Evolutionary conservation across 2,329 filamentous ascomycete species (phyloP).

Genomic region (Aspergillus sp.): DNA sequence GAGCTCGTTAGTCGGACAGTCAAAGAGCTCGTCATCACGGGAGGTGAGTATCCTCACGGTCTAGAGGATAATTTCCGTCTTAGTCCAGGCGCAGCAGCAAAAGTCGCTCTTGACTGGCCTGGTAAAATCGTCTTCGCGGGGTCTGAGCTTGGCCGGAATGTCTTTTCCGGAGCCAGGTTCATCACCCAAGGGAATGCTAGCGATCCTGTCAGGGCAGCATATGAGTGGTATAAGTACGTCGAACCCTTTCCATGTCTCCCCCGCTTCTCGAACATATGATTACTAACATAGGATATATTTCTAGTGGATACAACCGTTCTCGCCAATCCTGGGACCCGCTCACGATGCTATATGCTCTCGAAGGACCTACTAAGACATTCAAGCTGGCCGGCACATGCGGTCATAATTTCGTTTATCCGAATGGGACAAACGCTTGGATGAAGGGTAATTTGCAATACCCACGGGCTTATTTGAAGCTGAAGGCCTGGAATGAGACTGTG

Average conservation of each 20-base stretch:
- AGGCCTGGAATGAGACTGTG: background rate
- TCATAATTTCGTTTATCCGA: constrained; percentile 3
- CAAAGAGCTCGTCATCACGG: constrained; percentile 8
- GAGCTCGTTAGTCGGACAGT: constrained; percentile 5
- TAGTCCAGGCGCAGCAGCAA: background rate
- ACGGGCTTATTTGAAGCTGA: background rate
- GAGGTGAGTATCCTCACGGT: constrained; percentile 7
- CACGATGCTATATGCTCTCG: constrained; percentile 6
- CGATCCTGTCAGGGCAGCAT: constrained; percentile 7
- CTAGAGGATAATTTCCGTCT: constrained; percentile 7
- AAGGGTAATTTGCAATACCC: background rate
- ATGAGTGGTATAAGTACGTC: constrained; percentile 11
- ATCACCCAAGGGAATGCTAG: background rate
- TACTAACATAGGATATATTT: background rate
- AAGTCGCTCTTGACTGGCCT: constrained; percentile 8
- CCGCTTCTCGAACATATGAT: too few relatives aligned
- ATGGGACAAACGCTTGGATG: constrained; percentile 9
- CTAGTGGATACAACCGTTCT: constrained; percentile 6
- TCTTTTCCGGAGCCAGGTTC: constrained; percentile 4
- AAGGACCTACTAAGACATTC: constrained; percentile 2
- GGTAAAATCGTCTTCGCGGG: constrained; percentile 3
- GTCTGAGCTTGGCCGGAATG: constrained; percentile 1
- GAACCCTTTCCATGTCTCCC: background rate
- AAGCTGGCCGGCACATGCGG: background rate
- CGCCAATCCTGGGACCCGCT: constrained; percentile 7